Base-by-base conservation (phyloP, 306 rosid genomes). In the Lathyrus tuberosus region DNA sequence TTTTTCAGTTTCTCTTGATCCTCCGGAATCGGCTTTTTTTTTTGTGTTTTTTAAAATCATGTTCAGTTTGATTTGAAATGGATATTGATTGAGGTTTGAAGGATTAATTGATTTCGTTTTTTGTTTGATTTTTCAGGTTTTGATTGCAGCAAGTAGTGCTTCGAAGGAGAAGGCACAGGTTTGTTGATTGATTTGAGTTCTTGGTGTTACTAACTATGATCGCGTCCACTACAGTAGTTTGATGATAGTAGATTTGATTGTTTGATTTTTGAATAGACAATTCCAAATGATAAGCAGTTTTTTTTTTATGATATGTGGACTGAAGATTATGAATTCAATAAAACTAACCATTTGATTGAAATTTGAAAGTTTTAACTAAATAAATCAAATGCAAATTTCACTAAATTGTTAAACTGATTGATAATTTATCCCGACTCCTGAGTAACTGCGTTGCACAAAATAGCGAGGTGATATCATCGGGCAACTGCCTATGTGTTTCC, bases 131-230 rank as follows among this genome's bases (percentile, higher is more conserved):
- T 73, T 67, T 18, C 86, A 95, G 99, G 99, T 95, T 86, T 72
- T 81, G 85, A 84, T 95, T 28, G 92, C 92, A 15, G 86, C 92
- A 33, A 91, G 81, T 64, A 71, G 87, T 16, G 93, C 90, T 73
- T 88, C 99, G 8, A 91, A 83, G 87, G 99, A 95, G 86, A 94
- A 89, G 79, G 85, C 96, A 8, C 99, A 94, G 99, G 99, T 95
- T 69, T 57, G 41, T 68, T 66, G 48, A 44, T 62, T 40, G 56
- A 82, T 71, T 62, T 67, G 7, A 66, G 20, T 75, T 40, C 16
- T 22, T 16, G 33, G 40, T 6, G 17, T 47, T 14, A 6, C 67
- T 26, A 14, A 31, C 61, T 67, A 57, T 79, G 54, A 62, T 58
- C 73, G 57, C 62, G 43, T 52, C 63, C 24, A 62, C 8, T 60